Base-by-base conservation (phyloP, 2,329 filamentous ascomycete species). In the Hysterium pulicare region DNA sequence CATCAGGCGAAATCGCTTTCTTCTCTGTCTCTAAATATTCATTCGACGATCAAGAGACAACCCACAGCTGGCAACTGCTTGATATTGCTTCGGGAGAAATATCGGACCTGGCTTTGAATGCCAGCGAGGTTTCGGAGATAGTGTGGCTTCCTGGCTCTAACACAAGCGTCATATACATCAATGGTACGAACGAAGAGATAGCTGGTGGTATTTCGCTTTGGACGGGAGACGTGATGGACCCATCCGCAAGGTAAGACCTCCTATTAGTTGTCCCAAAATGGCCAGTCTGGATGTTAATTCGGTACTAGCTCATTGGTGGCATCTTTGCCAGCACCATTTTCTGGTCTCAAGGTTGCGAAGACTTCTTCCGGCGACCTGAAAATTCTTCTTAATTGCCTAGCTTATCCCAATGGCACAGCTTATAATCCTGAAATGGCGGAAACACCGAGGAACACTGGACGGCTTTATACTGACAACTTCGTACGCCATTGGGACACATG, bases 401-500 rank as follows among this genome's bases (percentile, higher is more conserved):
- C 86, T 0, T 84, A 82, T 9, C 76, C 83, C 3, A 77, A 83
- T 30, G 90, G 88, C 8, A 73, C 79, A 3, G 76, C 91, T 28
- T 83, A 84, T 67, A 86, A 86, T 61, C 71, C 79, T 5, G 75
- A 82, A 34, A 71, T 74, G 4, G 81, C 79, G 32, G 69, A 76
- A 42, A 79, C 78, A 53, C 70, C 79, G 1, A 65, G 74, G 19
- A 83, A 83, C 32, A 79, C 79, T 3, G 88, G 79, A 16, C 82
- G 80, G 56, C 77, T 88, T 24, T 93, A 93, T 65, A 80, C 80
- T 17, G 81, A 79, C 45, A 78, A 89, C 28, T 93, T 87, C 58
- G 83, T 86, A 21, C 81, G 88, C 20, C 87, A 94, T 59, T 94
- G 88, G 88, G 87, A 94, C 61, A 67, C 75, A 4, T 94, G 86